Conservation (phyloP, 83 land plant genomes). For the Picea engelmannii region DNA sequence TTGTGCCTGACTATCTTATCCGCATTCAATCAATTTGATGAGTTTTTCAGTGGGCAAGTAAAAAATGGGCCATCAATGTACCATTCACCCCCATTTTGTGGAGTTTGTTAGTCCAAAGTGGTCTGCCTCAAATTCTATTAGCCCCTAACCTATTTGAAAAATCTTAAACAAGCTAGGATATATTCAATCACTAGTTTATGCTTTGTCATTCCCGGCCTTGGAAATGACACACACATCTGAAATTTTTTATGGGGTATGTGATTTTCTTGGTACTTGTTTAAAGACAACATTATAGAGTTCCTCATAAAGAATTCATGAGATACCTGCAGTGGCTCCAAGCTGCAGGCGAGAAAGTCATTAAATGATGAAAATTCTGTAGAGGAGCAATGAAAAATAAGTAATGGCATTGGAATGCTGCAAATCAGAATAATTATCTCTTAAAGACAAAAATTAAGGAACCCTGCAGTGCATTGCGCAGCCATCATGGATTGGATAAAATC, state of each 20-base stretch:
- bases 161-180: neutral
- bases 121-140: neutral
- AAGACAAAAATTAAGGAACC: neutral
- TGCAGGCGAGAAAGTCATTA: neutral
- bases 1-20: neutral
- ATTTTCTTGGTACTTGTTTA: neutral
- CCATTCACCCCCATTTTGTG: neutral
- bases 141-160: neutral
- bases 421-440: neutral
- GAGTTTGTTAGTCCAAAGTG: neutral
- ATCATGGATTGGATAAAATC: neutral
- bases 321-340: neutral
- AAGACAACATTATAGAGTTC: neutral
- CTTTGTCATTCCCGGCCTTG: neutral
- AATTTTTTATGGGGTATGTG: neutral
- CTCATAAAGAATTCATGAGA: neutral
- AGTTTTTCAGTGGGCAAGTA: neutral
- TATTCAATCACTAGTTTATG: neutral
- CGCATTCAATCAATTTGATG: neutral
- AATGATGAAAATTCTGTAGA: neutral
- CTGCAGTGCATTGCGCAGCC: neutral
- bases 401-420: neutral
- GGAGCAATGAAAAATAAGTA: neutral
- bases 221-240: neutral
- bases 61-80: conserved; percentile 6